phyloP scores from a whole-genome alignment of 768 basidiomycete genomes.

The Xanthoconium stramineum region DNA sequence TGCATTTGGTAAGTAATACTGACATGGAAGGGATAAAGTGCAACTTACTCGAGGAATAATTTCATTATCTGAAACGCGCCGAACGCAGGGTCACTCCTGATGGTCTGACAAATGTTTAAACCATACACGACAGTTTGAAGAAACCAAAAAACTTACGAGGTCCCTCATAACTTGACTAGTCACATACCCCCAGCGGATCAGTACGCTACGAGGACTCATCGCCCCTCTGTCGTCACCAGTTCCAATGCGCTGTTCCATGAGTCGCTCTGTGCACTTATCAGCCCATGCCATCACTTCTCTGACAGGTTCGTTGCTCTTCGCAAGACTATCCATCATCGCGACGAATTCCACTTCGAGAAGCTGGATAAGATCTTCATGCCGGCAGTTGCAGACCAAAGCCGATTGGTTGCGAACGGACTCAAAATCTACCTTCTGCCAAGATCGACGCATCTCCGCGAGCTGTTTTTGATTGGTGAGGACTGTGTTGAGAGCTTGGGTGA shows the following conservation, averaged over 20 bases:
- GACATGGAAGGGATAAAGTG: neutral
- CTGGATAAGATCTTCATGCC: slow-evolving; percentile 84
- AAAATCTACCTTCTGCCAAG: slow-evolving; percentile 87
- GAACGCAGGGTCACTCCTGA: slow-evolving; percentile 88
- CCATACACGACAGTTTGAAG: neutral
- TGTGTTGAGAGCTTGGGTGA: slow-evolving; percentile 85
- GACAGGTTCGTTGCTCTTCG: slow-evolving; percentile 75
- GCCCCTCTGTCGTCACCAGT: slow-evolving; percentile 69
- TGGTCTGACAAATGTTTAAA: slow-evolving; percentile 53
- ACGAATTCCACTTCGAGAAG: slow-evolving; percentile 84
- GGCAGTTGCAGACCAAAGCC: slow-evolving; percentile 90
- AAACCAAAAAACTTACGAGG: slow-evolving; percentile 50
- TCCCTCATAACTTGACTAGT: slow-evolving; percentile 93
- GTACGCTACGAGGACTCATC: slow-evolving; percentile 82
- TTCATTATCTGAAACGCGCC: slow-evolving; percentile 92
- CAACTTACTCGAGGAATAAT: slow-evolving; percentile 80
- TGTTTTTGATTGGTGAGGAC: slow-evolving; percentile 87
- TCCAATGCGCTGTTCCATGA: slow-evolving; percentile 69
- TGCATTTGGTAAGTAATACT: slow-evolving; percentile 16
- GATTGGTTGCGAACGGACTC: slow-evolving; percentile 90
- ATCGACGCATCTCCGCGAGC: slow-evolving; percentile 78
- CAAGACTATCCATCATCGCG: slow-evolving; percentile 64
- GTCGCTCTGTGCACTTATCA: slow-evolving; percentile 81
- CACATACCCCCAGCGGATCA: slow-evolving; percentile 92
- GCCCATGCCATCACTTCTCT: slow-evolving; percentile 89